phyloP scores from a whole-genome alignment of 768 basidiomycete genomes.

The Daedaleopsis nitida region DNA sequence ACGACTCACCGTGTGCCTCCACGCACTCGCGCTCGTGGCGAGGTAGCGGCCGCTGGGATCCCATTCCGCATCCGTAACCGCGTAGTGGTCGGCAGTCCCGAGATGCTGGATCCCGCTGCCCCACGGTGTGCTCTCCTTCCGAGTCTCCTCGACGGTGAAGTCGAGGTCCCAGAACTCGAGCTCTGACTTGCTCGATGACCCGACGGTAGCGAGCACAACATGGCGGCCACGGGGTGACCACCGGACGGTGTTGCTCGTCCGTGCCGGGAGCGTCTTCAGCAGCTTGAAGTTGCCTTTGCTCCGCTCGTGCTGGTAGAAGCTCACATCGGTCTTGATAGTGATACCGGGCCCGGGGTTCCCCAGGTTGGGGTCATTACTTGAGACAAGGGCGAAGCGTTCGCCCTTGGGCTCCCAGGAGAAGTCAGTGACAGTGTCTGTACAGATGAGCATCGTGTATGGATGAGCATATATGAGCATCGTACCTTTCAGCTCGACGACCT shows the following conservation, averaged over 20 bases:
- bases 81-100: slow-evolving; percentile 90
- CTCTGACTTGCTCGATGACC: slow-evolving; percentile 93
- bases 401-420: slow-evolving; percentile 99
- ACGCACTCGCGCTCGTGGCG: slow-evolving; percentile 90
- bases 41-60: slow-evolving; percentile 95
- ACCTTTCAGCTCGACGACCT: slow-evolving; percentile 98
- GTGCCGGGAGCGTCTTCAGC: slow-evolving; percentile 75
- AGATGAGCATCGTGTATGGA: neutral
- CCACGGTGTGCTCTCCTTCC: slow-evolving; percentile 57
- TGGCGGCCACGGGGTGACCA: slow-evolving; percentile 98
- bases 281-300: slow-evolving; percentile 93
- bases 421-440: slow-evolving; percentile 84
- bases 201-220: slow-evolving; percentile 94
- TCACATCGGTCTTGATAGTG: slow-evolving; percentile 94
- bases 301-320: slow-evolving; percentile 93
- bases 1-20: slow-evolving; percentile 84
- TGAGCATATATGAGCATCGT: slow-evolving; percentile 3
- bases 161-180: slow-evolving; percentile 99
- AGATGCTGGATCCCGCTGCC: slow-evolving; percentile 85
- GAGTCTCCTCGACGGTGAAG: slow-evolving; percentile 70
- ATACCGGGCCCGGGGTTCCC: slow-evolving; percentile 88
- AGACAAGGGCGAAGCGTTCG: slow-evolving; percentile 93
- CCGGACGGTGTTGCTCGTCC: slow-evolving; percentile 90
- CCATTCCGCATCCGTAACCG: slow-evolving; percentile 98
- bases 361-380: slow-evolving; percentile 90